Percentiles rank a stretch among this genome's conserved stretches.
Conservation (phyloP, 2,329 filamentous ascomycete genomes). For the Hypoxylon sp. region DNA sequence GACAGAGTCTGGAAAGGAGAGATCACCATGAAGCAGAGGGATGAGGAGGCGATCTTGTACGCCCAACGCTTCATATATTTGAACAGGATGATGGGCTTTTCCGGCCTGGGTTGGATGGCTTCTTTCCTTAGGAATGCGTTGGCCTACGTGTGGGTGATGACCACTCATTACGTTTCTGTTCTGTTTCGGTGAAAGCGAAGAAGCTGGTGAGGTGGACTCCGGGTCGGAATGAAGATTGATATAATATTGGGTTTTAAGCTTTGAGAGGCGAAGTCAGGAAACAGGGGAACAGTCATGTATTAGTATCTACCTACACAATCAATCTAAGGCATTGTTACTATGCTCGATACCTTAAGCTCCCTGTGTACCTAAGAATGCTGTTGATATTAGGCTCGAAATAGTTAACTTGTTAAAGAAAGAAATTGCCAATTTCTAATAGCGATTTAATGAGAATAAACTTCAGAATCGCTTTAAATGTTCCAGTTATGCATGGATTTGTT, state of each 20-base stretch:
- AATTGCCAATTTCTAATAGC: too few relatives aligned
- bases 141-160: conserved; percentile 17
- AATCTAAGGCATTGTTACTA: too few relatives aligned
- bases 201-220: background rate
- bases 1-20: conserved; percentile 58
- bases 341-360: too few relatives aligned
- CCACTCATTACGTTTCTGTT: conserved; percentile 3
- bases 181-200: background rate
- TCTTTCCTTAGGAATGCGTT: conserved; percentile 15
- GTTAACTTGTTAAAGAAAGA: too few relatives aligned
- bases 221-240: background rate
- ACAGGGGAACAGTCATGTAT: background rate
- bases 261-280: background rate
- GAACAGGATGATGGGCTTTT: conserved; percentile 20
- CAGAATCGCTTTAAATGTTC: too few relatives aligned
- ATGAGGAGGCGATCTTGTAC: conserved; percentile 14
- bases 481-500: too few relatives aligned
- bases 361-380: too few relatives aligned
- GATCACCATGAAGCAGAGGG: conserved; percentile 23
- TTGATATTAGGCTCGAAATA: too few relatives aligned
- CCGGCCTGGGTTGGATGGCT: conserved; percentile 13
- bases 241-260: background rate
- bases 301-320: background rate
- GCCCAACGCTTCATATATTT: conserved; percentile 19
- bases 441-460: too few relatives aligned